Evolutionary conservation across 2,329 filamentous ascomycete species (phyloP), one percentile per base, ranked within the genome.

Genomic region (Exophiala lecanii-corni): DNA sequence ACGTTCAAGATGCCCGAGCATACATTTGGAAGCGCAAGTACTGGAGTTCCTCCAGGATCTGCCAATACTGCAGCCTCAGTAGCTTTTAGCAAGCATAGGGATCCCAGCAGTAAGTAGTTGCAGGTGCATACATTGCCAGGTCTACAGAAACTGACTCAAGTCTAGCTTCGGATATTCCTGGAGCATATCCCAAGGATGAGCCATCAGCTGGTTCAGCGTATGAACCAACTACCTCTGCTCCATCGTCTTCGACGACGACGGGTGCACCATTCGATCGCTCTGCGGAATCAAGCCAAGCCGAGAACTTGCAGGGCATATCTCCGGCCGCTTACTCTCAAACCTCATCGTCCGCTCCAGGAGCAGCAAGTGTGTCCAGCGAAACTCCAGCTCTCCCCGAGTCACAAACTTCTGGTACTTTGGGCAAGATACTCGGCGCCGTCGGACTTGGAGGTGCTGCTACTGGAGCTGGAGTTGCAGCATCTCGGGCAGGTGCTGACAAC

Each of bases 1-100:
- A 53, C 47, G 7, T 56, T 47, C 41, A 42, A 36, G 19, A 49
- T 42, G 28, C 54, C 54, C 7, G 54, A 56, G 35, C 45, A 51
- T 19, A 34, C 45, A 9, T 51, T 46, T 23, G 26, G 26, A 15
- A 21, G 28, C 15, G 19, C 28, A 17, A 15, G 5, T 35, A 41
- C 18, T 25, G 49, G 49, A 4, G 37, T 51, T 9, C 49, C 49
- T 2, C 32, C 36, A 20, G 49, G 45, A 15, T 41, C 45, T 9
- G 45, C 49, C 3, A 38, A 35, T 4, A 37, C 42, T 4, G 49
- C 49, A 13, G 49, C 49, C 9, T 42, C 49, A 7, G 16, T 16
- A 5, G 45, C 49, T 30, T 51, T 49, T 23, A 42, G 41, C 23
- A 46, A 50, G 19, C 45, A 49, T 20, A 34, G 26, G 17, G 39